phyloP scores from a whole-genome alignment of 495 filamentous ascomycete genomes.

The Hyphodiscus hymeniophilus region DNA sequence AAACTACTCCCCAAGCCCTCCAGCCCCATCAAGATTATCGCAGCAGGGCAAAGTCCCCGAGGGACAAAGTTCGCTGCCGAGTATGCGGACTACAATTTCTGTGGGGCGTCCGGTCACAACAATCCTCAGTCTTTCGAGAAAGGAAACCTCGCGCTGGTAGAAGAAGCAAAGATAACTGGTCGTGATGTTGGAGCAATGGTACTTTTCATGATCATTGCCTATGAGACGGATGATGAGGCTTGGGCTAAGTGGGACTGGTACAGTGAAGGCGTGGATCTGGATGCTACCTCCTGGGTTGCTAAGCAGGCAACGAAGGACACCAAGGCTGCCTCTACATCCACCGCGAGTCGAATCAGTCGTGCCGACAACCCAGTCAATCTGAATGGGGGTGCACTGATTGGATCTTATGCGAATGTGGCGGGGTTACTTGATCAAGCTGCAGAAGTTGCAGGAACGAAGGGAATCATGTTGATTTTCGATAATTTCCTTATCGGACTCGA shows the following conservation, averaged over 20 bases:
- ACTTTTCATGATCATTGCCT: slow-evolving; percentile 25
- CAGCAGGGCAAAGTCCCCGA: slow-evolving; percentile 19
- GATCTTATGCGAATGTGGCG: no score
- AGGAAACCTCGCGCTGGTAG: slow-evolving; percentile 18
- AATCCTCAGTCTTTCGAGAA: slow-evolving; percentile 18
- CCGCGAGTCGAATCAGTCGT: no score
- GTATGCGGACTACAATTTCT: slow-evolving; percentile 26
- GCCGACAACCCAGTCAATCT: no score
- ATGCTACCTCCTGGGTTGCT: slow-evolving; percentile 22
- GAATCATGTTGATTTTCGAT: no score
- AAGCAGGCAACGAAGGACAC: no score
- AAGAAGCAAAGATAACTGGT: slow-evolving; percentile 15
- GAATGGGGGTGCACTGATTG: no score
- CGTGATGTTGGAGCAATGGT: slow-evolving; percentile 26
- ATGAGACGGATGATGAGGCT: slow-evolving; percentile 25
- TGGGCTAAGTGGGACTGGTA: slow-evolving; percentile 25
- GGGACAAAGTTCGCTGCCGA: slow-evolving; percentile 24
- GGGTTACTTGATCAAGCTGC: no score
- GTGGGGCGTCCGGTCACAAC: slow-evolving; percentile 20
- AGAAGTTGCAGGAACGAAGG: no score
- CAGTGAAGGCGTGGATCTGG: slow-evolving; percentile 19
- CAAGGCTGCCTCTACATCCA: no score
- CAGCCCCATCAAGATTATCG: slow-evolving; percentile 20
- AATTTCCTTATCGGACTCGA: no score
- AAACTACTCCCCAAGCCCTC: slow-evolving; percentile 22